phyloP scores from a whole-genome alignment of 352 stramenopile species.

The Globisporangium rhizosaccharum region DNA sequence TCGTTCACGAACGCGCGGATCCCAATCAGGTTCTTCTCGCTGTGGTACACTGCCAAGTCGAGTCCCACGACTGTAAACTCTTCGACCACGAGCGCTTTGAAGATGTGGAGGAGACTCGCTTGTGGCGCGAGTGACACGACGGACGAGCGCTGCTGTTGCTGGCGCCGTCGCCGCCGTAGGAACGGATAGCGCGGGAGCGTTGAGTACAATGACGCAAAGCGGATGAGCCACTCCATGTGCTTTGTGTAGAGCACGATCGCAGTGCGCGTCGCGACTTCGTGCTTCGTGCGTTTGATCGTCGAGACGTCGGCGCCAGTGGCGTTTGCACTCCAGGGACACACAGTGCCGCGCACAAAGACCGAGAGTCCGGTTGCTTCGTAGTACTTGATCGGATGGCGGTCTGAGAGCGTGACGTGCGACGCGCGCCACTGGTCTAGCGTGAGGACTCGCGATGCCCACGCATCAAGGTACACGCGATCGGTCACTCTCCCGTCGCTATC shows the following conservation, averaged over 20 bases:
- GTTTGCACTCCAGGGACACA: constrained; percentile 19
- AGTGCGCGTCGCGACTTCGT: constrained; percentile 47
- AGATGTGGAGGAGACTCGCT: constrained; percentile 22
- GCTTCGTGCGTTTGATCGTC: constrained; percentile 28
- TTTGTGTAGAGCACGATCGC: constrained; percentile 71
- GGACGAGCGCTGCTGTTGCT: background rate
- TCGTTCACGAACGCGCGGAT: constrained; percentile 71
- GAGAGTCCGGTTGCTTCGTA: constrained; percentile 34
- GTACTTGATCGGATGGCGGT: constrained; percentile 13
- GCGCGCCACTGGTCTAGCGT: constrained; percentile 5
- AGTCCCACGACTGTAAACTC: constrained; percentile 58
- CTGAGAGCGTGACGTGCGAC: background rate
- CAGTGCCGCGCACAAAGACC: constrained; percentile 37
- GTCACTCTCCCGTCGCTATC: background rate
- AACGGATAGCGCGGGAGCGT: constrained; percentile 24
- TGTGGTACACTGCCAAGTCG: constrained; percentile 68
- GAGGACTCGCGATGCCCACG: constrained; percentile 8
- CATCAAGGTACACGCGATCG: constrained; percentile 15
- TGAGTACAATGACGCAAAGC: constrained; percentile 44
- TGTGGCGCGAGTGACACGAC: background rate
- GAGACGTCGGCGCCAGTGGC: constrained; percentile 5
- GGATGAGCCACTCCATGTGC: constrained; percentile 71
- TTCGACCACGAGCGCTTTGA: constrained; percentile 41
- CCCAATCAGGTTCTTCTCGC: constrained; percentile 54
- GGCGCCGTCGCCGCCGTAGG: constrained; percentile 5